These are phyloP conservation scores for Yarrowia sp. DNA, from an alignment of 805 yeast species.

Conservation along the genomic window DNA sequence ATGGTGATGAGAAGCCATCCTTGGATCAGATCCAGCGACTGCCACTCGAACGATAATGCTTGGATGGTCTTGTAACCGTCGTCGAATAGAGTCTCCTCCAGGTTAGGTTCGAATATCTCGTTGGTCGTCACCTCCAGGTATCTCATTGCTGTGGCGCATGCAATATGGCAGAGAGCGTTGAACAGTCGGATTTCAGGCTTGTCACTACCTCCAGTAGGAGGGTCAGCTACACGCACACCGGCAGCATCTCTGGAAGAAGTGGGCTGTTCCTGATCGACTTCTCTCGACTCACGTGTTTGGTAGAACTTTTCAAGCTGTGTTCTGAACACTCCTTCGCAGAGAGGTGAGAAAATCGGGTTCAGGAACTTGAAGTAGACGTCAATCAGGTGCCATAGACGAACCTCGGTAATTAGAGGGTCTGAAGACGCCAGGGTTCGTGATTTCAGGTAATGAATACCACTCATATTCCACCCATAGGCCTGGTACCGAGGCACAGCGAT, in stretches of 20 bases:
- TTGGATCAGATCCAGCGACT: conserved; percentile 59
- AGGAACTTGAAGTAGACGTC: conserved; percentile 57
- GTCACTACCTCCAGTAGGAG: neutral
- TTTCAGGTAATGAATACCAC: conserved; percentile 61
- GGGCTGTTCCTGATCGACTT: neutral
- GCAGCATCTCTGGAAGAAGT: conserved; percentile 5
- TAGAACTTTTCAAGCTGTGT: conserved; percentile 52
- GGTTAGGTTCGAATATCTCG: conserved; percentile 43
- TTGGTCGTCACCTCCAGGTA: conserved; percentile 54
- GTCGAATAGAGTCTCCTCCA: conserved; percentile 56
- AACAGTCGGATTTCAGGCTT: conserved; percentile 53
- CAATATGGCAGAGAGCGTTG: conserved; percentile 58
- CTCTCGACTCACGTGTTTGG: conserved; percentile 6
- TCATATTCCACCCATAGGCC: conserved; percentile 70
- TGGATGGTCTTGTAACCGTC: conserved; percentile 53
- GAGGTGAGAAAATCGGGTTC: conserved; percentile 60
- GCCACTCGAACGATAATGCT: conserved; percentile 59
- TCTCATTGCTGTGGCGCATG: conserved; percentile 60
- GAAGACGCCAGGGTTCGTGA: conserved; percentile 45
- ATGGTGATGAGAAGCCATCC: conserved; percentile 58
- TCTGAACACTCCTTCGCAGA: conserved; percentile 62
- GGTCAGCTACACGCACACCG: conserved; percentile 4
- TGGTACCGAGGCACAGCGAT: conserved; percentile 62
- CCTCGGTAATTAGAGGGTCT: conserved; percentile 43
- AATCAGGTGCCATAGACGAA: conserved; percentile 47